Evolutionary conservation across 352 stramenopile genomes (phyloP).

Genomic region (Globisporangium apiculatum): DNA sequence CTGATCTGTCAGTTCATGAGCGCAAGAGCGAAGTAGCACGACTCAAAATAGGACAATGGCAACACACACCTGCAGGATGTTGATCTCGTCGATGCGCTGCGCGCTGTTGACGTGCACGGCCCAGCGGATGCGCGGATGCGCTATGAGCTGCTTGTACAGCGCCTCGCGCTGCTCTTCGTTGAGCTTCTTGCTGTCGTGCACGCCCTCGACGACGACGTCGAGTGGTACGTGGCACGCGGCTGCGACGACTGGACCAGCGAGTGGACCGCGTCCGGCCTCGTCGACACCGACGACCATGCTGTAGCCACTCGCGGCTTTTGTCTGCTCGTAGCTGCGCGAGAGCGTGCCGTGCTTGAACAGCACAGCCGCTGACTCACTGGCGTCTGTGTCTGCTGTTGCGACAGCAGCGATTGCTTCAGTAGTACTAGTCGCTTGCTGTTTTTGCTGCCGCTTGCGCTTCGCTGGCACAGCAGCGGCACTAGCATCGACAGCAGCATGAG

Average conservation of each 20-base stretch:
- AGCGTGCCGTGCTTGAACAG: conserved; percentile 50
- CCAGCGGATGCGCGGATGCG: conserved; percentile 76
- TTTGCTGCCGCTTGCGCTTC: conserved; percentile 9
- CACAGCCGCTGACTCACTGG: conserved; percentile 4
- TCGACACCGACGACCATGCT: conserved; percentile 91
- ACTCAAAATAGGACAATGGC: background rate
- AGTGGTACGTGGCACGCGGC: conserved; percentile 64
- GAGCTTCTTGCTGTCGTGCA: conserved; percentile 96
- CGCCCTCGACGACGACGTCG: conserved; percentile 77
- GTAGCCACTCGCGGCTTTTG: conserved; percentile 48
- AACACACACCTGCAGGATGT: conserved; percentile 90
- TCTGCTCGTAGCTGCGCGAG: conserved; percentile 39
- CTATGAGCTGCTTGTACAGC: conserved; percentile 86
- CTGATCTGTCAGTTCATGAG: background rate
- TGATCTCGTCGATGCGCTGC: conserved; percentile 96
- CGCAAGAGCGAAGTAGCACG: background rate
- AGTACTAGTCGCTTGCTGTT: background rate
- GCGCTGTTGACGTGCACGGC: conserved; percentile 74
- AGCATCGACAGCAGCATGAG: background rate
- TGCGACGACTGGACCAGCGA: conserved; percentile 89
- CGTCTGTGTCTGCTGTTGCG: background rate
- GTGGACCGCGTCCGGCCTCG: conserved; percentile 93
- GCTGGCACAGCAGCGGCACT: background rate
- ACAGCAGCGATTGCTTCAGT: background rate
- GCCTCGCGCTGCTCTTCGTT: conserved; percentile 90